phyloP scores from a whole-genome alignment of 257 asterid species.

The Mentha longifolia region DNA sequence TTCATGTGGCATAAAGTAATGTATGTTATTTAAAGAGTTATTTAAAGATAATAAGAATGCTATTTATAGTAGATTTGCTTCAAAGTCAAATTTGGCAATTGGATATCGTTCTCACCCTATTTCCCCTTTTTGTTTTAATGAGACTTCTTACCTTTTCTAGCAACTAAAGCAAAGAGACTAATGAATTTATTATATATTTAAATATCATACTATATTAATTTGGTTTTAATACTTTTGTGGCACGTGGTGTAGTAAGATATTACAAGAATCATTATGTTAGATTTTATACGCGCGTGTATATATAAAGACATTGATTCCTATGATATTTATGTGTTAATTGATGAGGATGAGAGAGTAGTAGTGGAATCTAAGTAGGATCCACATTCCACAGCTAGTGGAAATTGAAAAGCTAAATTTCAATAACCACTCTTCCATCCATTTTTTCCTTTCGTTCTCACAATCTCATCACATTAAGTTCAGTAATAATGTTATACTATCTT shows the following conservation, averaged over 20 bases:
- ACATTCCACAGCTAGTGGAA: not conserved
- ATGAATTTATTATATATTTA: no score
- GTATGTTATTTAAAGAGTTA: no score
- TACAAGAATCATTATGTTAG: no score
- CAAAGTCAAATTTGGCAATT: not conserved
- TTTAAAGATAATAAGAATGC: not conserved
- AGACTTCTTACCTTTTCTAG: not conserved
- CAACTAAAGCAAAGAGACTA: not conserved
- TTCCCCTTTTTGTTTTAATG: not conserved
- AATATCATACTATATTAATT: no score
- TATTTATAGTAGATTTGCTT: not conserved
- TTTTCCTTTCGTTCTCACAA: not conserved
- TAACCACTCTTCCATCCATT: no score
- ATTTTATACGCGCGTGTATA: no score
- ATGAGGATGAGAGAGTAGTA: slow-evolving; percentile 4
- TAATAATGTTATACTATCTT: no score
- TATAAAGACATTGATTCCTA: no score
- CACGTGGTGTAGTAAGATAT: no score
- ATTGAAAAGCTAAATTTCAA: not conserved
- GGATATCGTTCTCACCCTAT: not conserved
- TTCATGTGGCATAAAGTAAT: not conserved
- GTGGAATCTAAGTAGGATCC: slow-evolving; percentile 22
- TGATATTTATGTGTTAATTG: not conserved
- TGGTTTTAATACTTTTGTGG: no score
- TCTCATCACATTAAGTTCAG: not conserved